Conservation (phyloP, 805 yeast species). For the Metschnikowia kofuensis region DNA sequence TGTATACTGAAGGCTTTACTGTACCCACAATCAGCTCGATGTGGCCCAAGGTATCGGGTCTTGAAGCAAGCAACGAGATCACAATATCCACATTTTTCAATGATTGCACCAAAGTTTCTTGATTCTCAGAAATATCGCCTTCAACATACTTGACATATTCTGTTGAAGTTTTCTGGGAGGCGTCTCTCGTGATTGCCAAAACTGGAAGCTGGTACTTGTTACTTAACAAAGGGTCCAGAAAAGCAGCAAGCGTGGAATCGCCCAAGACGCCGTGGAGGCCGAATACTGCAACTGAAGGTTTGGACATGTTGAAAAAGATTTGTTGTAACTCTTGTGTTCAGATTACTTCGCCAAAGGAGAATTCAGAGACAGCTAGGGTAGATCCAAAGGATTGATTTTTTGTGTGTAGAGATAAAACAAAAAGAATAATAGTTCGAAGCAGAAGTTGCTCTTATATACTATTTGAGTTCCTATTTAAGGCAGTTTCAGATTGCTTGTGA, state of each 20-base stretch:
- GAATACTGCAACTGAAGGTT: slow-evolving; percentile 44
- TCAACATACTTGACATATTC: slow-evolving; percentile 39
- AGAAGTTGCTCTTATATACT: too few species aligned
- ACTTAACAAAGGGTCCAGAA: slow-evolving; percentile 41
- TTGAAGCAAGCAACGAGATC: slow-evolving; percentile 40
- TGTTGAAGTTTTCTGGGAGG: slow-evolving; percentile 29
- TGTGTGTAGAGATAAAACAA: too few species aligned
- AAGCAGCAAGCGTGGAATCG: slow-evolving; percentile 43
- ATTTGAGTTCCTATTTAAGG: too few species aligned
- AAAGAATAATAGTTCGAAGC: too few species aligned
- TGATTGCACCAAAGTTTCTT: slow-evolving; percentile 25
- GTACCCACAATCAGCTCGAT: slow-evolving; percentile 37
- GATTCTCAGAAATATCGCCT: slow-evolving; percentile 25
- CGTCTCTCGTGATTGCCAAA: slow-evolving; percentile 48
- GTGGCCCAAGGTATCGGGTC: slow-evolving; percentile 28
- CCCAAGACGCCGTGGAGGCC: slow-evolving; percentile 57
- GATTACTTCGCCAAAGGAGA: too few species aligned
- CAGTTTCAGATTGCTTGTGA: too few species aligned
- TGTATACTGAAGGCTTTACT: slow-evolving; percentile 46
- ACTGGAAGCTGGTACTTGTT: slow-evolving; percentile 47
- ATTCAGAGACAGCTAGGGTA: too few species aligned
- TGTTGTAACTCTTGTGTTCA: too few species aligned
- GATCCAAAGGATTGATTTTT: too few species aligned
- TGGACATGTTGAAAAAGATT: slow-evolving; percentile 13
- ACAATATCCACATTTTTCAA: slow-evolving; percentile 51